These are phyloP conservation scores for Agaricus sinodeliciosus DNA, from an alignment of 768 basidiomycete species.

Conservation along the genomic window DNA sequence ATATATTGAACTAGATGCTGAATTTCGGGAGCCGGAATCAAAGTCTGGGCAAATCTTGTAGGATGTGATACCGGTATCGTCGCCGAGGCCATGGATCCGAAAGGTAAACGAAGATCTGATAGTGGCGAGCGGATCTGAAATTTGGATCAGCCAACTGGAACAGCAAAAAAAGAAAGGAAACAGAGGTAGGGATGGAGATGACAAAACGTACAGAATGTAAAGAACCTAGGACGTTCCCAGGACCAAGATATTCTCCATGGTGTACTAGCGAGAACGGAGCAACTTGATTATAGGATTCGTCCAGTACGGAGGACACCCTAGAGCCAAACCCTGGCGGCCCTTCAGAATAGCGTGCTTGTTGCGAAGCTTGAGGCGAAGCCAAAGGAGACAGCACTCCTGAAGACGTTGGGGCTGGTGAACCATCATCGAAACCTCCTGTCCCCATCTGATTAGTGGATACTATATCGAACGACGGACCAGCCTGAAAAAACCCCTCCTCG, in stretches of 20 bases:
- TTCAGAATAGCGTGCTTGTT: neutral
- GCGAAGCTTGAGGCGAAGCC: slow-evolving; percentile 1
- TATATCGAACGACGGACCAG: neutral
- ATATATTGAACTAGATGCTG: slow-evolving; percentile 28
- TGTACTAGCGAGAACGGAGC: slow-evolving; percentile 40
- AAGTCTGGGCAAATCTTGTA: neutral
- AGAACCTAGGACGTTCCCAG: slow-evolving; percentile 40
- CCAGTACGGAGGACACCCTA: neutral
- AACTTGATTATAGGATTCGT: slow-evolving; percentile 13
- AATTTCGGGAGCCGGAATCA: slow-evolving; percentile 14
- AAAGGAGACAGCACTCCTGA: neutral
- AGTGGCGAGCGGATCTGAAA: slow-evolving; percentile 27
- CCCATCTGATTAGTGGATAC: neutral
- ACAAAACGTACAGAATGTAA: slow-evolving; percentile 32
- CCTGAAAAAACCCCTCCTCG: neutral
- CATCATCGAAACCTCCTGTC: neutral
- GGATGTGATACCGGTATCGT: neutral
- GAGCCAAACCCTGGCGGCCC: neutral
- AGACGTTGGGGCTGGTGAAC: neutral
- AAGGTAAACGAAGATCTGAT: slow-evolving; percentile 28
- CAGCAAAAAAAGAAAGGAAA: neutral
- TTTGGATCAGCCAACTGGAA: neutral
- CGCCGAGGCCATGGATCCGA: slow-evolving; percentile 24
- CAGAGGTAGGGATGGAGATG: neutral
- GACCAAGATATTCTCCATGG: slow-evolving; percentile 42